Evolutionary conservation across 75 land plant species (phyloP), one percentile per base, ranked within the genome.

Genomic region (Pseudotsuga menziesii): DNA sequence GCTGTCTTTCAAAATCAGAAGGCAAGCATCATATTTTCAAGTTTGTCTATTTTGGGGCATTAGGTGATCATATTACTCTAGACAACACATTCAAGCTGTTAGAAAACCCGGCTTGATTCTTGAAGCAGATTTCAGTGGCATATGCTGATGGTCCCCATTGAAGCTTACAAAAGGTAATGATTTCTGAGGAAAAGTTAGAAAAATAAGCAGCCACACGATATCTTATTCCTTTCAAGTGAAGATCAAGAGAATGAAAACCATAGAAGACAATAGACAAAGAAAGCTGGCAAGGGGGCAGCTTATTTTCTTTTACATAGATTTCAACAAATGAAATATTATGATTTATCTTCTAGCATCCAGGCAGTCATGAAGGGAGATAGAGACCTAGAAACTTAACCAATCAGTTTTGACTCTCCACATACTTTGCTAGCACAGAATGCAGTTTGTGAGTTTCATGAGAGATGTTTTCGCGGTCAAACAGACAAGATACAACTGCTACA

Each of bases 401-500:
- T 74, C 57, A 48, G 35, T 74, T 52, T 74, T 26, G 4, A 17
- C 4, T 55, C 48, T 75, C 44, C 25, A 77, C 27, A 35, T 69
- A 77, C 35, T 76, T 75, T 26, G 74, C 75, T 48, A 84, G 39
- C 29, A 76, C 63, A 4, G 77, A 61, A 70, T 63, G 83, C 25
- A 92, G 75, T 44, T 72, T 79, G 22, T 61, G 78, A 4, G 94
- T 83, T 79, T 85, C 93, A 1, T 57, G 57, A 9, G 25, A 55
- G 41, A 95, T 80, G 72, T 83, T 87, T 73, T 89, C 80, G 63
- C 81, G 72, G 67, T 95, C 89, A 77, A 93, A 95, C 71, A 95
- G 75, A 62, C 92, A 89, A 12, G 98, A 95, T 16, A 95, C 98
- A 67, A 95, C 94, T 0, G 97, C 98, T 39, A 95, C 90, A 22